Percentiles rank a stretch among this genome's conserved stretches.
phyloP scores from a whole-genome alignment of 306 rosid species.

The Heteromeles arbutifolia region DNA sequence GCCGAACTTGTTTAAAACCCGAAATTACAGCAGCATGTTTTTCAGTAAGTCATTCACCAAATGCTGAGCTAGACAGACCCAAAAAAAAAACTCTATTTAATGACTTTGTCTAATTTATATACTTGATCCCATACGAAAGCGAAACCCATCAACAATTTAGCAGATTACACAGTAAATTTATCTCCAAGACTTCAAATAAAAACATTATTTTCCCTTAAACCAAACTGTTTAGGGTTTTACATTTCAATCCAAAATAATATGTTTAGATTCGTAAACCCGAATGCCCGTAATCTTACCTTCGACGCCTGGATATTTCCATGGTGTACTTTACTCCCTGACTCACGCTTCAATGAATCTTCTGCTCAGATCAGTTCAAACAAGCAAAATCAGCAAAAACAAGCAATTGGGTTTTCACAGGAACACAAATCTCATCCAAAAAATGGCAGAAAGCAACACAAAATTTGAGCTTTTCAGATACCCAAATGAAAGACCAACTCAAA shows the following conservation, averaged over 20 bases:
- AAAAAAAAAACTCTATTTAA: background rate
- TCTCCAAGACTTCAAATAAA: background rate
- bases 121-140: background rate
- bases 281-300: conserved; percentile 35
- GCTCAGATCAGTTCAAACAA: conserved; percentile 21
- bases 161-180: background rate
- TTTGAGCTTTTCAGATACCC: background rate
- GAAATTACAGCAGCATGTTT: background rate
- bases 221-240: background rate
- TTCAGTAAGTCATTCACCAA: background rate
- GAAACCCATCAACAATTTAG: background rate
- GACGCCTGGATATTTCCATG: conserved; percentile 93
- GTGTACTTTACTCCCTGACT: conserved; percentile 87
- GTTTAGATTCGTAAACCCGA: background rate
- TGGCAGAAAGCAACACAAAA: too few species aligned
- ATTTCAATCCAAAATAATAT: background rate
- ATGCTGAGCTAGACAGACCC: background rate
- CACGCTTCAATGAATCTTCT: conserved; percentile 91
- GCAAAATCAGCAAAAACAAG: background rate
- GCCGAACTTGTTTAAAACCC: background rate
- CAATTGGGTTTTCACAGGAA: background rate
- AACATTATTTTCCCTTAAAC: background rate
- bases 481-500: background rate
- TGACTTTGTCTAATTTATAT: background rate
- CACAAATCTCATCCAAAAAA: background rate